Evolutionary conservation across 1,139 yeast species (phyloP), one percentile per base, ranked within the genome.

Genomic region (Hyphopichia burtonii): DNA sequence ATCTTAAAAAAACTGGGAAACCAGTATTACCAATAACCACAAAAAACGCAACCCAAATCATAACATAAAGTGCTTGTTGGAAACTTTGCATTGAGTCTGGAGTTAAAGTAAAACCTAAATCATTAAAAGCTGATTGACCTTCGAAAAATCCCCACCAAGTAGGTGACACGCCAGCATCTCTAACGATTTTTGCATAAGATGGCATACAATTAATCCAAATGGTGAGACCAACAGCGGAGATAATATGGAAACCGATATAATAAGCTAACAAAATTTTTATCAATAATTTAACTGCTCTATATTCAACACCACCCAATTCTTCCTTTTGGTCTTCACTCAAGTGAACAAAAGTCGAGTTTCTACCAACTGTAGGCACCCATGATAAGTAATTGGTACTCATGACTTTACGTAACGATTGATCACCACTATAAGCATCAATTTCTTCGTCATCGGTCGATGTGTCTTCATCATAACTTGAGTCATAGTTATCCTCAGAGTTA

Each of bases 261-360:
- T 88, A 93, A 2, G 60, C 44, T 1, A 82, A 60, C 19, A 93
- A 66, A 37, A 93, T 79, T 52, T 78, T 79, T 42, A 88, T 81
- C 43, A 93, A 67, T 11, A 90, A 66, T 55, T 89, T 89, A 43
- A 87, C 76, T 0, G 99, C 90, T 39, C 98, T 77, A 58, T 93
- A 94, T 58, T 93, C 99, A 10, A 93, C 96, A 41, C 99, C 99
- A 28, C 99, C 99, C 36, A 93, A 66, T 60, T 93, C 99, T 46
- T 86, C 95, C 54, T 89, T 89, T 61, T 94, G 98, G 19, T 79
- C 85, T 23, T 83, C 89, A 2, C 87, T 82, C 43, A 93, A 65
- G 25, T 85, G 85, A 2, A 88, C 86, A 68, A 93, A 93, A 0
- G 91, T 86, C 1, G 99, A 93, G 62, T 94, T 94, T 59, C 98